Evolutionary conservation across 805 yeast species (phyloP), one percentile per base, ranked within the genome.

Genomic region (Metschnikowia chrysomelidarum): DNA sequence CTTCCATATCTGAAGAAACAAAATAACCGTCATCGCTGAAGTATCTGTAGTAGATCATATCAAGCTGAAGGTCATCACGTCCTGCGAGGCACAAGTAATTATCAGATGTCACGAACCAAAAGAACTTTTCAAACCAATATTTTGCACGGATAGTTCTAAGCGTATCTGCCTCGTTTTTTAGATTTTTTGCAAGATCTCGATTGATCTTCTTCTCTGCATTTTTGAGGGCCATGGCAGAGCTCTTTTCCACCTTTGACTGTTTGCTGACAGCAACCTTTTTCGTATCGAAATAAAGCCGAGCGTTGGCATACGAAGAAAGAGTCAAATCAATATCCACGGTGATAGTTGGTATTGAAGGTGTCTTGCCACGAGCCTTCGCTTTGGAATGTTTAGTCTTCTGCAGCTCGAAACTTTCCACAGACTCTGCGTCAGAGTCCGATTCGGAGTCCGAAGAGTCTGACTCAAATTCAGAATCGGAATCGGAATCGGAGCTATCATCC

Each of bases 71-170:
- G 15, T 71, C 75, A 54, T 93, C 96, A 44, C 87, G 78, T 2
- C 97, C 98, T 30, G 89, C 87, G 36, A 93, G 59, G 40, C 94
- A 84, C 32, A 93, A 62, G 53, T 84, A 88, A 0, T 93, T 89
- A 54, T 91, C 98, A 46, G 82, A 79, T 0, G 96, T 76, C n/a
- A 89, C 68, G 53, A 93, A 93, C 98, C 98, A 93, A 52, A 72
- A 78, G 58, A 82, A 91, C 59, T 91, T 93, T 56, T 93, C 98
- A 64, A 93, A 93, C 86, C 96, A 89, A 54, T 69, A 81, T 30
- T 87, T 87, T 4, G 75, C 69, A 30, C 97, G 73, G 20, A 84
- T 64, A 24, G 75, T 78, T 43, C 75, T 80, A 38, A 82, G 62
- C 6, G 64, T 54, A 18, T 67, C 72, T 32, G 49, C 47, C 28